These are phyloP conservation scores for Furcasterigmium sp. DNA, from an alignment of 2,329 filamentous ascomycete species.

Conservation along the genomic window DNA sequence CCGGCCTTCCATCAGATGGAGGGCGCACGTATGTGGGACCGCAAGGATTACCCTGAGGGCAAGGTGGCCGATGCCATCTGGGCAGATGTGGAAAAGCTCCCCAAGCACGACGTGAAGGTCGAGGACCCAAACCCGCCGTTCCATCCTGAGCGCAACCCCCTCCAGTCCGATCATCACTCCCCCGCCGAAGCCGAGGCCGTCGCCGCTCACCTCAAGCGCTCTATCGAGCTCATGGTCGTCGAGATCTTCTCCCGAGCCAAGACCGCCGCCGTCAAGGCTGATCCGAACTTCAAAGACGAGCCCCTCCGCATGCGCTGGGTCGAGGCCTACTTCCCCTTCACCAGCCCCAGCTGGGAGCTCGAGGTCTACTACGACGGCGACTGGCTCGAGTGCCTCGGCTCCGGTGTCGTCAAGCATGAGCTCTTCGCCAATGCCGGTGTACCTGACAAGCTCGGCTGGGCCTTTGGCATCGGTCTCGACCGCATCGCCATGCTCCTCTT, in stretches of 20 bases:
- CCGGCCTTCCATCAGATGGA: slow-evolving; percentile 99
- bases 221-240: slow-evolving; percentile 82
- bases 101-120: slow-evolving; percentile 68
- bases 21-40: slow-evolving; percentile 84
- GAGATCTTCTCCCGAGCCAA: slow-evolving; percentile 80
- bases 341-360: slow-evolving; percentile 90
- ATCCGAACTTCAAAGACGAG: slow-evolving; percentile 51
- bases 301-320: slow-evolving; percentile 88
- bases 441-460: slow-evolving; percentile 78
- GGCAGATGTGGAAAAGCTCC: slow-evolving; percentile 65
- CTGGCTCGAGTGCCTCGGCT: slow-evolving; percentile 96
- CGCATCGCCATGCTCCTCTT: slow-evolving; percentile 97
- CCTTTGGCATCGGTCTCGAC: slow-evolving; percentile 90
- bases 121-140: slow-evolving; percentile 79
- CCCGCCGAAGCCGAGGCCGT: slow-evolving; percentile 77
- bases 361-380: slow-evolving; percentile 92
- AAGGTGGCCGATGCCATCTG: slow-evolving; percentile 62
- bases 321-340: slow-evolving; percentile 97
- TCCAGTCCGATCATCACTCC: slow-evolving; percentile 68
- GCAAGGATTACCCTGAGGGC: slow-evolving; percentile 49
- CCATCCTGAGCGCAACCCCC: slow-evolving; percentile 74
- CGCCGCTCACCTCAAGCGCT: slow-evolving; percentile 79
- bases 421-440: slow-evolving; percentile 74
- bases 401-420: slow-evolving; percentile 79
- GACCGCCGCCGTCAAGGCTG: slow-evolving; percentile 51